Evolutionary conservation across 2,329 filamentous ascomycete species (phyloP), one percentile per base, ranked within the genome.

Genomic region (Atkinsonella texensis): DNA sequence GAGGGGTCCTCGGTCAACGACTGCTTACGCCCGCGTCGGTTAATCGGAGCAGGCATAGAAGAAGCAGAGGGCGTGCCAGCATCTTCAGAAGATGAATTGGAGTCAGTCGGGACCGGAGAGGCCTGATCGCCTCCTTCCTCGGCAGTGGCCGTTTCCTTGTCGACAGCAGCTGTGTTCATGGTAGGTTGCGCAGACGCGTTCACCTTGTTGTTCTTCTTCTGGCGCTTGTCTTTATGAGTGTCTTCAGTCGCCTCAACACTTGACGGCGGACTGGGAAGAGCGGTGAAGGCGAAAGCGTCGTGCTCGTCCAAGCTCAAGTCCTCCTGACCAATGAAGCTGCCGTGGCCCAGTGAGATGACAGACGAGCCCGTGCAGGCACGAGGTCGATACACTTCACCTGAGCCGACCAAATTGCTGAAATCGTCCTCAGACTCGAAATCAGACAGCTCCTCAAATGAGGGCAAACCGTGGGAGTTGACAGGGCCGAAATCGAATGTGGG

Each of bases 21-120:
- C 74, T 98, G 93, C 83, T 98, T 98, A 70, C 93, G 90, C 54
- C 93, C 93, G 54, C 93, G 90, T 58, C 93, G 90, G 70, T 88
- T 95, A 60, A 86, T 80, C 10, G 85, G 85, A 9, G 75, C 72
- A 3, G 77, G 72, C 1, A 70, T 44, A 58, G 68, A 59, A 53
- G 65, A 59, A 53, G 65, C 59, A 70, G 64, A 69, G 65, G 58
- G 68, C 59, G 59, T 69, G 63, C 69, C 77, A 62, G 67, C 78
- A 65, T 58, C 73, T 35, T 45, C 45, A 12, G 38, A 46, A 56
- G 69, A 66, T 12, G 69, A 68, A 52, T 63, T 61, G 8, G 67
- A 69, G 52, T 71, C 70, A 10, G 65, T 65, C 40, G 65, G 65
- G 20, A 65, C 68, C 12, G 68, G 65, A 17, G 61, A 64, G n/a